phyloP scores from a whole-genome alignment of 371 early-diverging fungal species.

The Funneliformis caledonium region DNA sequence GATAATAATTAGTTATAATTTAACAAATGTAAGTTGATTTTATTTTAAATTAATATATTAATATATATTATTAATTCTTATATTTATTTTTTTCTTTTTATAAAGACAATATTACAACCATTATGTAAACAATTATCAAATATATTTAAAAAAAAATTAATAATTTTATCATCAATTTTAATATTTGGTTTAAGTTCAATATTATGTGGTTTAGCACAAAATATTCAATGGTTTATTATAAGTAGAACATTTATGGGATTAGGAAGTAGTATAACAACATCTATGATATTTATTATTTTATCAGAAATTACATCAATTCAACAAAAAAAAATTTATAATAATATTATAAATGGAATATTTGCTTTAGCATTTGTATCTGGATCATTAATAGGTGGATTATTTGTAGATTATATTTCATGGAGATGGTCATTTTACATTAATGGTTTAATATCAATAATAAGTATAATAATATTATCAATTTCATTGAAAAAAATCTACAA shows the following conservation, averaged over 20 bases:
- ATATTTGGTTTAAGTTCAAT: constrained; percentile 63
- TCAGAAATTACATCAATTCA: constrained; percentile 47
- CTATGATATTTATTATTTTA: constrained; percentile 72
- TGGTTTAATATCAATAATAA: constrained; percentile 58
- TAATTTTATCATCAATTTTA: constrained; percentile 58
- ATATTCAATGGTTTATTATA: constrained; percentile 65
- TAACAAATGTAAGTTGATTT: constrained; percentile 51
- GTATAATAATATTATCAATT: constrained; percentile 53
- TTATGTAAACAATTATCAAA: constrained; percentile 63
- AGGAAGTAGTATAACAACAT: constrained; percentile 81
- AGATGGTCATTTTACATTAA: constrained; percentile 81
- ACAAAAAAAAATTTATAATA: constrained; percentile 56
- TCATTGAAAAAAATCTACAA: neutral
- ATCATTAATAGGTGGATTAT: constrained; percentile 77
- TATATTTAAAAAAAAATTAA: constrained; percentile 69
- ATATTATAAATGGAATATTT: constrained; percentile 57
- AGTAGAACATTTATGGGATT: constrained; percentile 77
- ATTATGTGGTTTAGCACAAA: constrained; percentile 62
- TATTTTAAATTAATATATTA: neutral
- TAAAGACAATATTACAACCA: constrained; percentile 75
- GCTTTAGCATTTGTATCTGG: constrained; percentile 72
- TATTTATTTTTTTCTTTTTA: neutral
- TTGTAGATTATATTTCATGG: constrained; percentile 61
- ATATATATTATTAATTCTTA: neutral
- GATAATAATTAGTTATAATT: constrained; percentile 76